Conservation (phyloP, 2,329 filamentous ascomycete genomes). For the Clonostachys rhizophaga region DNA sequence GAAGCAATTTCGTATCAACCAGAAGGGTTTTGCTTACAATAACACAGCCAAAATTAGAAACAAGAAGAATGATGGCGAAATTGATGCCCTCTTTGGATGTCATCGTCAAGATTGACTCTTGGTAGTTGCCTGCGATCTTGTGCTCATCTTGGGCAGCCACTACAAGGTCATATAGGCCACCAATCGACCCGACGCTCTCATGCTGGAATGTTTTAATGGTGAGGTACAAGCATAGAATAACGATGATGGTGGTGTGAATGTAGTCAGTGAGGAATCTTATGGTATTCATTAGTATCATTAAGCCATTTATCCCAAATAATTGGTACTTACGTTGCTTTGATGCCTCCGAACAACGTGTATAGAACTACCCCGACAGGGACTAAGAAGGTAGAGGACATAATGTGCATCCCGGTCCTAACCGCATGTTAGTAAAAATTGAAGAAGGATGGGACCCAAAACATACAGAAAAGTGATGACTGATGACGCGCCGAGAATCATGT, state of each 20-base stretch:
- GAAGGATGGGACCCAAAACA: conserved; percentile 2
- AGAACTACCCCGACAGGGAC: conserved; percentile 73
- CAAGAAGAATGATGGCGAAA: conserved; percentile 80
- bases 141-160: conserved; percentile 60
- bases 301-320: no score
- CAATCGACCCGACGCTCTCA: conserved; percentile 66
- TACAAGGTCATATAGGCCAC: conserved; percentile 62
- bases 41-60: conserved; percentile 73
- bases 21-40: conserved; percentile 18
- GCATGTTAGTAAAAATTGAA: no score
- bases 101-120: conserved; percentile 76
- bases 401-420: conserved; percentile 28
- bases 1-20: no score
- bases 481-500: conserved; percentile 74
- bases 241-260: conserved; percentile 71
- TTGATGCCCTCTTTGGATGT: conserved; percentile 61
- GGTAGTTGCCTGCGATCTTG: conserved; percentile 65
- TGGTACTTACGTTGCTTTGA: not conserved
- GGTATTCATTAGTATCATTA: no score
- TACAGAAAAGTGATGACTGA: conserved; percentile 36
- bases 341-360: conserved; percentile 59
- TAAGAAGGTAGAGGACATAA: conserved; percentile 74
- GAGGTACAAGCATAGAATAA: conserved; percentile 78
- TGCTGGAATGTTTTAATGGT: conserved; percentile 74
- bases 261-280: conserved; percentile 1